Percentiles rank a stretch among this genome's conserved stretches.
Conservation (phyloP, 176 grass and related monocot genomes). For the Oryza meyeriana region DNA sequence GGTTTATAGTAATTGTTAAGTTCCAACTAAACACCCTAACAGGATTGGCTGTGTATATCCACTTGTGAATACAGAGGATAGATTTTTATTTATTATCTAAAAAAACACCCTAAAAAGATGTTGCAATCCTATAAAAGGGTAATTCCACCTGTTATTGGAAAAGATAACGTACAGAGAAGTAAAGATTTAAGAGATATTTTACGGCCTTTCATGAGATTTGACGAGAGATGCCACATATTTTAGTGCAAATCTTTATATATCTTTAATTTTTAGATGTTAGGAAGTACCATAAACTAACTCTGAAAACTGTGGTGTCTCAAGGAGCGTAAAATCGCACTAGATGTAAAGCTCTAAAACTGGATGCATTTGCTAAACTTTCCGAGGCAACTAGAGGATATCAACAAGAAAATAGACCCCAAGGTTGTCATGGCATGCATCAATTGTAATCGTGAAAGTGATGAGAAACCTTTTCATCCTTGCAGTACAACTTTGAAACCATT, state of each 20-base stretch:
- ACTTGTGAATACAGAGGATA: too few species aligned
- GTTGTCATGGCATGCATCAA: conserved; percentile 1
- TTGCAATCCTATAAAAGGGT: too few species aligned
- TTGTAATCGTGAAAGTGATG: conserved; percentile 9
- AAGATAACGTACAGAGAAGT: background rate
- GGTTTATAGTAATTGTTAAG: background rate
- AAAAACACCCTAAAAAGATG: too few species aligned
- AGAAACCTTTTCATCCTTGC: conserved; percentile 9
- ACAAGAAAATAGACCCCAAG: background rate
- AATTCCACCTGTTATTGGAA: background rate
- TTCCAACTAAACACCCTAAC: background rate
- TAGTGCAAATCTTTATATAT: too few species aligned
- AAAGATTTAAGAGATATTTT: background rate
- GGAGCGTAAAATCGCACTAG: background rate
- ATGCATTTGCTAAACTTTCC: background rate
- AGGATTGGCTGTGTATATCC: too few species aligned
- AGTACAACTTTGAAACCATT: conserved; percentile 9
- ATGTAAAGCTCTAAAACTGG: background rate
- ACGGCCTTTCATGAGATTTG: background rate
- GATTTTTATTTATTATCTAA: too few species aligned
- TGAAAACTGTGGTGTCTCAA: too few species aligned
- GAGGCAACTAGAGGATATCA: background rate
- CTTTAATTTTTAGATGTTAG: too few species aligned
- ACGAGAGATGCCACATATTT: too few species aligned
- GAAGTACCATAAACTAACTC: too few species aligned